Percentiles rank a stretch among this genome's conserved stretches.
phyloP scores from a whole-genome alignment of 768 basidiomycete species.

The Lyophyllum shimeji region DNA sequence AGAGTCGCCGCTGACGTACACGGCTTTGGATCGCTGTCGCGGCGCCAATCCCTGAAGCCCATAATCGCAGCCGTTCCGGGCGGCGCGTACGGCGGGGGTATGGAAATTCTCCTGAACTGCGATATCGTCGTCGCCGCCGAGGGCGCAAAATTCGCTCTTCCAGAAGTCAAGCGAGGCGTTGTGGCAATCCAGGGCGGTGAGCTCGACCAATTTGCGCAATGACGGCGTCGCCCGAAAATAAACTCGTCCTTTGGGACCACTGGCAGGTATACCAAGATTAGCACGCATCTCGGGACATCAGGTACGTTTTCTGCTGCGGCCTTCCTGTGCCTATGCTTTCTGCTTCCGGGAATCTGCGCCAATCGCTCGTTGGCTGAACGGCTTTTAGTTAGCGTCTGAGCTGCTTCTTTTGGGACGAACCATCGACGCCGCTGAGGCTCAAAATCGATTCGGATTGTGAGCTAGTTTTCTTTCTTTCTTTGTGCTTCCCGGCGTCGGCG shows the following conservation, averaged over 20 bases:
- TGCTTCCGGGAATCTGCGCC: neutral
- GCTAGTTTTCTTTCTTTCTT: constrained; percentile 25
- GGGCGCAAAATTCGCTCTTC: constrained; percentile 69
- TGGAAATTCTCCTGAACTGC: constrained; percentile 72
- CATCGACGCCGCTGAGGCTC: constrained; percentile 67
- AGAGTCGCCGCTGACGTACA: constrained; percentile 36
- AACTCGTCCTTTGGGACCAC: constrained; percentile 1
- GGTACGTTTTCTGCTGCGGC: constrained; percentile 40
- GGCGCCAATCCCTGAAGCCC: constrained; percentile 67
- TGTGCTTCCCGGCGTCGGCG: neutral
- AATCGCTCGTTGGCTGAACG: constrained; percentile 14
- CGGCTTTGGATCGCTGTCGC: constrained; percentile 76
- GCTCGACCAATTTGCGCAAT: constrained; percentile 17
- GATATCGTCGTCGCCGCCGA: constrained; percentile 72
- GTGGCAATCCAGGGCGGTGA: constrained; percentile 69
- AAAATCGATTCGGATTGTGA: constrained; percentile 74
- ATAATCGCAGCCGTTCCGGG: constrained; percentile 82
- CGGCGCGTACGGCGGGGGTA: constrained; percentile 66
- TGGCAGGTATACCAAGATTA: constrained; percentile 70
- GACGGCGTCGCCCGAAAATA: neutral
- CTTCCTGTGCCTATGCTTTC: constrained; percentile 1
- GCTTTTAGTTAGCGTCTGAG: constrained; percentile 64
- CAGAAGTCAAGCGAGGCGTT: constrained; percentile 79
- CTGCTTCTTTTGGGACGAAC: constrained; percentile 71
- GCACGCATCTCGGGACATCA: constrained; percentile 71